Percentiles rank a stretch among this genome's conserved stretches.
Conservation (phyloP, 257 asterid species). For the Solanum bulbocastanum region DNA sequence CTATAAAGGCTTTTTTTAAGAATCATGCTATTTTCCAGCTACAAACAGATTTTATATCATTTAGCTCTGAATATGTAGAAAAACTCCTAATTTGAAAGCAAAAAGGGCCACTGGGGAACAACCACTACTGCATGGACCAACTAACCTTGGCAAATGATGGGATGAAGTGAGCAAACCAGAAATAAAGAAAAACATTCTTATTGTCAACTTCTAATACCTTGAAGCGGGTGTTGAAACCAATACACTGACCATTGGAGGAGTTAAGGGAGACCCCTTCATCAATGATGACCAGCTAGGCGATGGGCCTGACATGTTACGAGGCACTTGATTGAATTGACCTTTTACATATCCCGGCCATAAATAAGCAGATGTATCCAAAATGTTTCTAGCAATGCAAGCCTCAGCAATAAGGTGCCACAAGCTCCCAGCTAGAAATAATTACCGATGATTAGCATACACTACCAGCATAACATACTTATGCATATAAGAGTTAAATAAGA, state of each 20-base stretch:
- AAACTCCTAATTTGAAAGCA: background rate
- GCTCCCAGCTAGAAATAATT: slow-evolving; percentile 57
- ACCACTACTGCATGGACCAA: background rate
- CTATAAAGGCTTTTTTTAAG: background rate
- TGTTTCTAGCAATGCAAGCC: slow-evolving; percentile 92
- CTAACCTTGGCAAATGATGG: background rate
- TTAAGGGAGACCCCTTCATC: slow-evolving; percentile 69
- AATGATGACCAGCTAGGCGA: slow-evolving; percentile 82
- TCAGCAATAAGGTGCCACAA: slow-evolving; percentile 86
- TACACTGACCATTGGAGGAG: slow-evolving; percentile 65
- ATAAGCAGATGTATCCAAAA: slow-evolving; percentile 88
- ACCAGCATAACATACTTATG: background rate
- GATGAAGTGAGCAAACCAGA: background rate
- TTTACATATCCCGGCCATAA: slow-evolving; percentile 94
- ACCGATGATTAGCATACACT: slow-evolving; percentile 14
- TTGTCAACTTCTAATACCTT: slow-evolving; percentile 41
- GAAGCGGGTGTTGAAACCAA: slow-evolving; percentile 87
- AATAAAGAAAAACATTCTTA: background rate
- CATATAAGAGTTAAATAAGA: background rate
- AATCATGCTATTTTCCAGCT: background rate
- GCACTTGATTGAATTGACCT: slow-evolving; percentile 69
- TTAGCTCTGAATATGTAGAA: background rate
- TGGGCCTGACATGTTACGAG: slow-evolving; percentile 68
- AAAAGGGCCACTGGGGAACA: background rate
- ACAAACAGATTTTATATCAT: background rate